Percentiles rank a stretch among this genome's conserved stretches.
Evolutionary conservation across 345 rosid genomes (phyloP).

Genomic region (Iberis pinnata): DNA sequence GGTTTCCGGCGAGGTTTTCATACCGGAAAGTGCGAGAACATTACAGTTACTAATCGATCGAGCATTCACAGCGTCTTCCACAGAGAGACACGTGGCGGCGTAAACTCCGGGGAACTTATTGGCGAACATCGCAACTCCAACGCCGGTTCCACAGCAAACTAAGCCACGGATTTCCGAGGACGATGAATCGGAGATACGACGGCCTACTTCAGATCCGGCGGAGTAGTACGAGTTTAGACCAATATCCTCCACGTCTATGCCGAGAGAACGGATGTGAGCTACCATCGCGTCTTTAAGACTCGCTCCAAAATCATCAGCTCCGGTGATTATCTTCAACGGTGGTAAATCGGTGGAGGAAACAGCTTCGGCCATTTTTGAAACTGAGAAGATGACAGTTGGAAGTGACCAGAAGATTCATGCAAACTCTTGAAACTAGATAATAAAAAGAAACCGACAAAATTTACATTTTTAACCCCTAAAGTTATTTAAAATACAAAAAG

Average conservation of each 20-base stretch:
- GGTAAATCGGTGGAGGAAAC: slow-evolving; percentile 21
- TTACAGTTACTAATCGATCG: slow-evolving; percentile 77
- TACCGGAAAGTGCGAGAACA: slow-evolving; percentile 73
- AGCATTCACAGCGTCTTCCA: slow-evolving; percentile 57
- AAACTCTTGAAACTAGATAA: neutral
- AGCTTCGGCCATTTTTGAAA: slow-evolving; percentile 24
- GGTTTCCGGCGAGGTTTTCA: slow-evolving; percentile 44
- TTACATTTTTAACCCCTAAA: too few relatives aligned
- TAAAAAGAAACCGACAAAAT: neutral
- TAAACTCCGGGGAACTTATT: slow-evolving; percentile 81
- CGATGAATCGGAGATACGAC: slow-evolving; percentile 54
- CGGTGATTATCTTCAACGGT: slow-evolving; percentile 48
- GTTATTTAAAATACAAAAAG: too few relatives aligned
- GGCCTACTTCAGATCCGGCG: slow-evolving; percentile 77
- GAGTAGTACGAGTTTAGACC: slow-evolving; percentile 73
- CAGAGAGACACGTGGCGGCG: slow-evolving; percentile 69
- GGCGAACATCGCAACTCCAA: slow-evolving; percentile 77
- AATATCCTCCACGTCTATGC: slow-evolving; percentile 73
- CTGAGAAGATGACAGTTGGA: neutral
- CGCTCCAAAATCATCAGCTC: slow-evolving; percentile 63
- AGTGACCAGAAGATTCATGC: neutral
- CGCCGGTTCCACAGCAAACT: slow-evolving; percentile 73
- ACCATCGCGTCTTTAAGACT: slow-evolving; percentile 61
- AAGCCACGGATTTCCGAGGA: slow-evolving; percentile 48
- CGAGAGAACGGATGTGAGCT: slow-evolving; percentile 63